phyloP scores from a whole-genome alignment of 2,329 filamentous ascomycete species.

The Colletotrichum coccodes region DNA sequence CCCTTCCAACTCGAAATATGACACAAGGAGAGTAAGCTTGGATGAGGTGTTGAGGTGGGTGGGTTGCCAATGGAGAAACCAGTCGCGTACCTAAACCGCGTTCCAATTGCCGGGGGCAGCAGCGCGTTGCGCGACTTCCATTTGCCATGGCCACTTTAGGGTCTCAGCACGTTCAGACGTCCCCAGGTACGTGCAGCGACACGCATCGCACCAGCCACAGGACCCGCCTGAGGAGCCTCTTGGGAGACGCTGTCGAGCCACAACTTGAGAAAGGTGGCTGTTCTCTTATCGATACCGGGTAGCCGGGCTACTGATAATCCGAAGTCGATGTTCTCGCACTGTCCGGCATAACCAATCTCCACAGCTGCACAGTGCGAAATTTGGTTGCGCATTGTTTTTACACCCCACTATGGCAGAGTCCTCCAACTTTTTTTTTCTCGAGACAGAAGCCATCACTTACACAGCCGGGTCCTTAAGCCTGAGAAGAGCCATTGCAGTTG shows the following conservation, averaged over 20 bases:
- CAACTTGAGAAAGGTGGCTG: too few species aligned
- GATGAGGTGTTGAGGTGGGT: constrained; percentile 9
- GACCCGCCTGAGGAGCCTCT: too few species aligned
- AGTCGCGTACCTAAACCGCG: constrained; percentile 26
- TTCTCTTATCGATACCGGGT: constrained; percentile 20
- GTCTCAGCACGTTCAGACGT: too few species aligned
- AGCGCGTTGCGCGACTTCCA: constrained; percentile 33
- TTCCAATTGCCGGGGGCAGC: constrained; percentile 1
- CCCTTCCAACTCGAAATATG: neutral
- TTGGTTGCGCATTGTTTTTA: neutral
- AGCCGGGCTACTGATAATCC: neutral
- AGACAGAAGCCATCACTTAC: constrained; percentile 28
- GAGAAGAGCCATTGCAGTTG: constrained; percentile 25
- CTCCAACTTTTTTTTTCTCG: constrained; percentile 32
- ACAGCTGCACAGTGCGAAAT: neutral
- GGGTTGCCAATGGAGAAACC: constrained; percentile 3
- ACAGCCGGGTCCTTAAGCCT: constrained; percentile 8
- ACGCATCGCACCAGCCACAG: neutral
- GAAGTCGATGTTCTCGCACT: neutral
- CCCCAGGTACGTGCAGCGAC: too few species aligned
- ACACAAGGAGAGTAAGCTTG: neutral
- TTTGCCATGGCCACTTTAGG: constrained; percentile 16
- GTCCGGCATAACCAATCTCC: neutral
- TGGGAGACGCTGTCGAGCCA: too few species aligned
- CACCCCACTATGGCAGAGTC: constrained; percentile 27